Evolutionary conservation across 2,329 filamentous ascomycete species (phyloP), one percentile per base, ranked within the genome.

Genomic region (Pestalotiopsis sp.): DNA sequence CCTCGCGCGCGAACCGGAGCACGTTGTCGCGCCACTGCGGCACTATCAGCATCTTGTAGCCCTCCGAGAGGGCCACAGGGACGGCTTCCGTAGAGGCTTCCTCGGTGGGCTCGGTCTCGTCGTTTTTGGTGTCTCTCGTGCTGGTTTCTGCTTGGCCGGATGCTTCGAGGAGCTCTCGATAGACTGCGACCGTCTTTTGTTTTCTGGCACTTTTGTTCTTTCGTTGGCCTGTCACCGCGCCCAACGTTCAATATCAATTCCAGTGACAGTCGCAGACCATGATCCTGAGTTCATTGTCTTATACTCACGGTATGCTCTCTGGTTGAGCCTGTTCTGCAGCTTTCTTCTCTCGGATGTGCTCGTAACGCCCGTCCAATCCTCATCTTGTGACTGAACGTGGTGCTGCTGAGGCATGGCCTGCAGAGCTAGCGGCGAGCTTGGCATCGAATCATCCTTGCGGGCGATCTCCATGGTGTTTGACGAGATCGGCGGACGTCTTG

Each of bases 311-410:
- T 77, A 75, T 4, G 78, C 77, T 68, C 78, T 74, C 39, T 78
- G 76, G 69, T 79, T 75, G 17, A 80, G 69, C 58, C 78, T 74
- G 40, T 76, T 80, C 68, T 80, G 78, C 65, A 73, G 72, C 67
- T 74, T 78, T 67, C 76, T 76, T 62, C 78, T 72, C 67, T 77
- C 73, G 10, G 72, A 72, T 40, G 73, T 68, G 66, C 77, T 72
- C 2, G 70, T 70, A 22, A 78, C 56, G 3, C 78, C 78, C 17
- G 78, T 77, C 78, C 78, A 80, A 68, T 79, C 75, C 65, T 80
- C 78, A 7, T 52, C 64, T 26, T 24, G n/a, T 11, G 3, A 5
- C 7, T 20, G n/a, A 24, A 64, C 38, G 17, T 64, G 20, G 6
- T 24, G 61, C 61, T 64, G 61, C 38, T 64, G 61, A 38, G 61